Evolutionary conservation across 2,329 filamentous ascomycete genomes (phyloP).

Genomic region (Venturia aucupariae): DNA sequence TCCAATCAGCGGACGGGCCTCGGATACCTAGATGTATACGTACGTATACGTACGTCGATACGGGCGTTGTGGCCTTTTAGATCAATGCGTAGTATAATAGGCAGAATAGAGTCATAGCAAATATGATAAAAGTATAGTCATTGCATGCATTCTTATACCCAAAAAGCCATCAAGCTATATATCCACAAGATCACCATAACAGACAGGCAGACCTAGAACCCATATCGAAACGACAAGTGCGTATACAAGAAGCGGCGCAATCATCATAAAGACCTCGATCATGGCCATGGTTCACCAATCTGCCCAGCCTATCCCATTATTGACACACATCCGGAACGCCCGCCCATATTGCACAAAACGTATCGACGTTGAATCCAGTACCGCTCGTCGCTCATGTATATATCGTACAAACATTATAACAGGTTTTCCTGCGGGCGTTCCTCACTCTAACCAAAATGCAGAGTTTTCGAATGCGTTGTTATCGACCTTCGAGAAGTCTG

Average conservation of each 20-base stretch:
- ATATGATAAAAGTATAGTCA: too few relatives aligned
- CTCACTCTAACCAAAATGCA: constrained; percentile 1
- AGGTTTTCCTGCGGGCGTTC: neutral
- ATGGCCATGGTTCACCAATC: constrained; percentile 6
- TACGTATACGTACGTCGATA: too few relatives aligned
- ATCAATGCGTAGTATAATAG: too few relatives aligned
- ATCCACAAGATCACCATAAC: neutral
- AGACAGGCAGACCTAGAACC: neutral
- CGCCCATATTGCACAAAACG: neutral
- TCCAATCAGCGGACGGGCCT: too few relatives aligned
- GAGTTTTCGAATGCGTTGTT: constrained; percentile 2
- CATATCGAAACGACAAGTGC: neutral
- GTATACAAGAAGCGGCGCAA: neutral
- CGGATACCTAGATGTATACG: too few relatives aligned
- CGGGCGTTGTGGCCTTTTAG: too few relatives aligned
- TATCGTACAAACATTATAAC: constrained; percentile 2
- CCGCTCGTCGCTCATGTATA: neutral
- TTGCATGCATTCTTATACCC: constrained; percentile 4
- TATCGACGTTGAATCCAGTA: neutral
- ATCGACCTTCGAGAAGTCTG: constrained; percentile 7
- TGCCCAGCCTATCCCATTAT: constrained; percentile 1
- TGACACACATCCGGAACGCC: neutral
- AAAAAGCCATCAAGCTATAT: neutral
- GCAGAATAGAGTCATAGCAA: too few relatives aligned
- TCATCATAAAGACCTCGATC: neutral